These are phyloP conservation scores for Phylloporus sp. DNA, from an alignment of 768 basidiomycete species.

Conservation along the genomic window DNA sequence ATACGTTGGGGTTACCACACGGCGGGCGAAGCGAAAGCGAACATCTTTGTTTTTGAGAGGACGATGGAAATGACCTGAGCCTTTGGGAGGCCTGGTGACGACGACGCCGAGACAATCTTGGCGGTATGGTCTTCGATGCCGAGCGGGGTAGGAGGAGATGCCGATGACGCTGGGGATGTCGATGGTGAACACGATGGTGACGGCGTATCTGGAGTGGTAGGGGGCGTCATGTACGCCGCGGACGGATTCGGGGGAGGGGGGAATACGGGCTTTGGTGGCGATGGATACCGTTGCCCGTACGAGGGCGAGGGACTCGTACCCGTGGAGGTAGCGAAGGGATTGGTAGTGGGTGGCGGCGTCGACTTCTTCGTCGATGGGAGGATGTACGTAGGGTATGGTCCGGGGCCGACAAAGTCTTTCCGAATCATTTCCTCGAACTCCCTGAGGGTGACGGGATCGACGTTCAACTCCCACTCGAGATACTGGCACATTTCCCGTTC, in stretches of 20 bases:
- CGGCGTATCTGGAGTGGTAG: conserved; percentile 49
- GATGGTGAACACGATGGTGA: conserved; percentile 47
- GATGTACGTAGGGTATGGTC: conserved; percentile 60
- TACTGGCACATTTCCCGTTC: conserved; percentile 80
- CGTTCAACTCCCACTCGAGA: conserved; percentile 86
- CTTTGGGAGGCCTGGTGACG: conserved; percentile 30
- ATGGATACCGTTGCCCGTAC: conserved; percentile 28
- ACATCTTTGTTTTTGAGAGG: conserved; percentile 54
- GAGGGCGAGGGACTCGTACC: conserved; percentile 27
- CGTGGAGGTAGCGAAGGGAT: conserved; percentile 32
- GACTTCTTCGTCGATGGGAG: conserved; percentile 59
- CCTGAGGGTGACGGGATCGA: conserved; percentile 55
- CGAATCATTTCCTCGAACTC: conserved; percentile 60
- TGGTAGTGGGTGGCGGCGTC: conserved; percentile 34
- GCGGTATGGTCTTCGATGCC: conserved; percentile 47
- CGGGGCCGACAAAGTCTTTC: conserved; percentile 52
- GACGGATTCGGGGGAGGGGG: conserved; percentile 13
- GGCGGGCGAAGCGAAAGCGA: conserved; percentile 56
- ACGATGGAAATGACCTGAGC: conserved; percentile 21
- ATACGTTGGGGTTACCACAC: conserved; percentile 45
- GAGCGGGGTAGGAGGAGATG: conserved; percentile 55
- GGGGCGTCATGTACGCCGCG: conserved; percentile 25
- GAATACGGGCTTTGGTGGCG: conserved; percentile 28
- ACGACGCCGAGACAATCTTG: conserved; percentile 41
- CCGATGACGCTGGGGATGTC: conserved; percentile 57